Conservation (phyloP, 2,329 filamentous ascomycete genomes). For the Blumeria graminis region DNA sequence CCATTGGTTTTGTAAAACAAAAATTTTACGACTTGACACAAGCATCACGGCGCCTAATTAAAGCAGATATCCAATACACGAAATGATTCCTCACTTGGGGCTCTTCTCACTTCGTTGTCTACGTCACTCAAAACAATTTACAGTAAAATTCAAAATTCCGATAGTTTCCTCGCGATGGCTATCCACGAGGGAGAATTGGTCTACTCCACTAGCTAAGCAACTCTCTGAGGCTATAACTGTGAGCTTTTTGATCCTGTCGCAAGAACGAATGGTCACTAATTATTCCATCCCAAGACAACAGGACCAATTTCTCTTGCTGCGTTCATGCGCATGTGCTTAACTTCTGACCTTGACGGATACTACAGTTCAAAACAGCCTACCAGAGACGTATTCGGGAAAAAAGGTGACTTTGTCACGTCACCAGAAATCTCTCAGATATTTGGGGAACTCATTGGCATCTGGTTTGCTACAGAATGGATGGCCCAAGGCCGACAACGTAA, state of each 20-base stretch:
- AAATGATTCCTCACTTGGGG: too few relatives aligned
- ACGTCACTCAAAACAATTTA: too few relatives aligned
- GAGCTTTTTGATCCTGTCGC: conserved; percentile 6
- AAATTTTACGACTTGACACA: too few relatives aligned
- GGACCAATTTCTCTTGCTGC: conserved; percentile 78
- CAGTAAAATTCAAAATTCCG: neutral
- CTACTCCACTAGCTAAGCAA: conserved; percentile 73
- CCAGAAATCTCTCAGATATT: conserved; percentile 96
- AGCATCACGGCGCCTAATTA: too few relatives aligned
- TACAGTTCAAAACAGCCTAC: conserved; percentile 53
- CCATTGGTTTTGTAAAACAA: too few relatives aligned
- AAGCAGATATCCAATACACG: too few relatives aligned
- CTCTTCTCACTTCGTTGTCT: too few relatives aligned
- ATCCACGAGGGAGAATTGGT: conserved; percentile 35
- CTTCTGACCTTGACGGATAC: conserved; percentile 73
- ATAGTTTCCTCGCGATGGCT: conserved; percentile 10
- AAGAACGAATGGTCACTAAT: too few relatives aligned
- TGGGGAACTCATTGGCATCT: conserved; percentile 79
- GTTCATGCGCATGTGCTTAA: conserved; percentile 97
- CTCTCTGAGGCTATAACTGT: conserved; percentile 73
- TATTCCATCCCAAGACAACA: conserved; percentile 31
- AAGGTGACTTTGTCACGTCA: conserved; percentile 89
- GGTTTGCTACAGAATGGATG: conserved; percentile 94
- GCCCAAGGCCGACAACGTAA: conserved; percentile 52
- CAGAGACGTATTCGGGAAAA: conserved; percentile 72